Evolutionary conservation across 2,329 filamentous ascomycete genomes (phyloP).

Genomic region (Phialophora verrucosa): DNA sequence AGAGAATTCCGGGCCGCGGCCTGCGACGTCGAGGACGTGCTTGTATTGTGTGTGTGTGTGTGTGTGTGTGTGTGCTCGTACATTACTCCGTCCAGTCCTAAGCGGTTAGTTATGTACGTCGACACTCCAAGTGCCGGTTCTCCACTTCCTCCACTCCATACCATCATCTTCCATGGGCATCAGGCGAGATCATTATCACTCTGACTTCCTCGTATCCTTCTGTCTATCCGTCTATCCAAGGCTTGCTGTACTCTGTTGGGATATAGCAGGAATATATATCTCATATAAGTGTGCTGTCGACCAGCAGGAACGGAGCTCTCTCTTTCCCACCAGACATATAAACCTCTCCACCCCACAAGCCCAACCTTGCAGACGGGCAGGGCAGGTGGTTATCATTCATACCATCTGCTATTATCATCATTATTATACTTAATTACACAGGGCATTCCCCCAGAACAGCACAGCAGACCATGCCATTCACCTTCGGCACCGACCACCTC

Average conservation of each 20-base stretch:
- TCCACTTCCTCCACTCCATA: not conserved
- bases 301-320: too few species aligned
- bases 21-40: not conserved
- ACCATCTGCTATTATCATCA: too few species aligned
- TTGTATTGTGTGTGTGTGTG: too few species aligned
- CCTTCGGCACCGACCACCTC: slow-evolving; percentile 42
- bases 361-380: too few species aligned
- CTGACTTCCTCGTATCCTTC: not conserved
- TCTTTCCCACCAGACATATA: too few species aligned
- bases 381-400: too few species aligned
- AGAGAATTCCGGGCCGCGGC: too few species aligned
- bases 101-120: not conserved
- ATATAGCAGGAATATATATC: not conserved
- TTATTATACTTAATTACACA: too few species aligned
- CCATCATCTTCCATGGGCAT: not conserved
- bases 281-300: not conserved
- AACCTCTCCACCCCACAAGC: too few species aligned
- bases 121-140: slow-evolving; percentile 2
- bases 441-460: not conserved
- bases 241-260: not conserved
- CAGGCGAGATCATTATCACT: not conserved
- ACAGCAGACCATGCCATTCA: slow-evolving; percentile 19
- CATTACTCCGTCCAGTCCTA: not conserved
- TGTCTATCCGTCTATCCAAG: not conserved
- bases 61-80: too few species aligned